Base-by-base conservation (phyloP, 2,329 filamentous ascomycete genomes). In the Penicillium sp. region DNA sequence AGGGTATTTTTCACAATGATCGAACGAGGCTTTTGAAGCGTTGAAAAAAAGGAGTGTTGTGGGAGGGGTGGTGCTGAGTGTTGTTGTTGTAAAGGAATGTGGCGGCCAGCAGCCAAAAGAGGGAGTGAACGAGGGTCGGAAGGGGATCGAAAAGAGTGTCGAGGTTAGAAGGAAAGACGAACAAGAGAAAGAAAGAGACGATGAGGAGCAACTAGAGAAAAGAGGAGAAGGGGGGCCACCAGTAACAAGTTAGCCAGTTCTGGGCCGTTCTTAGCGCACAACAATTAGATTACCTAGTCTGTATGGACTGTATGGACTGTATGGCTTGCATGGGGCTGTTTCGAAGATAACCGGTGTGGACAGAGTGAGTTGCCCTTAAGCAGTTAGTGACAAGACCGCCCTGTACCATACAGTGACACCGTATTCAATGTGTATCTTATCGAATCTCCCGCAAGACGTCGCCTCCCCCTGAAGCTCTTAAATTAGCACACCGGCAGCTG, bases 51-150 rank as follows among this genome's bases (percentile, higher is more conserved):
- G 40, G 19, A 57, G 60, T 49, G 60, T 51, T 47, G 47, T 55
- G 47, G 74, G 74, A 58, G 26, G 26, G 33, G 50, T 28, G 28
- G 47, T 9, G 30, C 62, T 59, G 54, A 51, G 17, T n/a, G n/a
- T n/a, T n/a, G 19, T n/a, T 50, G 33, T 56, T 45, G 44, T 22
- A 68, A 71, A 71, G 59, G 68, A 75, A 64, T 62, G 64, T 62
- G 72, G 67, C 65, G 67, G 70, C 67, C 65, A 68, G 61, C 64
- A 65, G 67, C 68, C 65, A 33, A 69, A 56, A 63, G 30, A 53
- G 60, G 50, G 65, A 62, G 61, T 65, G 69, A 64, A 64, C 58
- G 56, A 63, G 40, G 66, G 64, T 65, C 45, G 53, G 58, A 53
- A 53, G 44, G 8, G 38, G 37, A 37, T 54, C 45, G 44, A 64